phyloP scores from a whole-genome alignment of 768 basidiomycete species.

The Lactarius trivialis region DNA sequence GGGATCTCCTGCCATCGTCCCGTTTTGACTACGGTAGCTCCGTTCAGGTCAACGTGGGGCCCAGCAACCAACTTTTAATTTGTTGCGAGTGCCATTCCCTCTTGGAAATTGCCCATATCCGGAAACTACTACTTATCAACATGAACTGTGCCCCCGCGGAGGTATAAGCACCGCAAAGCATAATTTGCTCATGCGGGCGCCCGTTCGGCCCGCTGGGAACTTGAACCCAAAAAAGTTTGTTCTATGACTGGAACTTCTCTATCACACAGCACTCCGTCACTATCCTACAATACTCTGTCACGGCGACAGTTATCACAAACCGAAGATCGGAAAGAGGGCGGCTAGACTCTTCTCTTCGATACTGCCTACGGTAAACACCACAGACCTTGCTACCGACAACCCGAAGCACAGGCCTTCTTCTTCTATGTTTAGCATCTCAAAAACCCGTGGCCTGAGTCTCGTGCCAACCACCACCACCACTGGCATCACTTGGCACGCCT shows the following conservation, averaged over 20 bases:
- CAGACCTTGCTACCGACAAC: too few species aligned
- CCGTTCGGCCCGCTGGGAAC: not conserved
- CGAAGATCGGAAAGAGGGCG: not conserved
- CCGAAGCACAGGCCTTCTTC: not conserved
- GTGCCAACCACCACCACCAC: not conserved
- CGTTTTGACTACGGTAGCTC: not conserved
- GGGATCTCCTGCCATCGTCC: not conserved
- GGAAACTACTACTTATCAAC: too few species aligned
- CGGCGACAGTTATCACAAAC: not conserved
- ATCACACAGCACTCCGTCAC: too few species aligned
- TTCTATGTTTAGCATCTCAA: too few species aligned
- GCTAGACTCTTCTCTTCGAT: not conserved
- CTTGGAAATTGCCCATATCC: not conserved
- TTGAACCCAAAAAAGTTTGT: not conserved
- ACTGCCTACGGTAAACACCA: too few species aligned
- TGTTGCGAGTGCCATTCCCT: not conserved
- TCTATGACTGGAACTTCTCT: not conserved
- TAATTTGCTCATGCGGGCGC: not conserved
- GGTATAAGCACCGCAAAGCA: not conserved
- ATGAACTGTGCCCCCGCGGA: too few species aligned
- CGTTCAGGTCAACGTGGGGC: too few species aligned
- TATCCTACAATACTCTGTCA: too few species aligned
- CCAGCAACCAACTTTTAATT: not conserved
- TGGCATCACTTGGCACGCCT: not conserved
- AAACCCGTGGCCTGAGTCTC: not conserved